Evolutionary conservation across 257 asterid genomes (phyloP).

Genomic region (Solanum clarkiae): DNA sequence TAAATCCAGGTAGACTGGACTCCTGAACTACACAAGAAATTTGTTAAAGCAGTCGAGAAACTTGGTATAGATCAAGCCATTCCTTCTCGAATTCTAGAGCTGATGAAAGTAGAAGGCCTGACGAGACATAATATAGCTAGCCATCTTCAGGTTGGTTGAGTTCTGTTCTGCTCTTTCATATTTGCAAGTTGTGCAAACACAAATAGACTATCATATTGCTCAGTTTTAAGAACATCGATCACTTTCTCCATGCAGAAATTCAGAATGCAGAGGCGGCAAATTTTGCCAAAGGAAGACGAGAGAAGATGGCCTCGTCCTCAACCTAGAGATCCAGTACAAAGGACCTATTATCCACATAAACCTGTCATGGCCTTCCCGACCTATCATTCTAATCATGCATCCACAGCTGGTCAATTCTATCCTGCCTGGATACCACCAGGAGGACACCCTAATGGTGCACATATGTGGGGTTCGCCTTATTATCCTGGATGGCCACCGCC

Average conservation of each 20-base stretch:
- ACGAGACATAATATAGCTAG: slow-evolving; percentile 44
- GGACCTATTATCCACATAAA: slow-evolving; percentile 15
- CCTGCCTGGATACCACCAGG: slow-evolving; percentile 28
- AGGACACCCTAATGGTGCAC: slow-evolving; percentile 17
- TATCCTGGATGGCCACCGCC: slow-evolving; percentile 29
- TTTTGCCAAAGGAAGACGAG: slow-evolving; percentile 29
- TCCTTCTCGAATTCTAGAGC: slow-evolving; percentile 42
- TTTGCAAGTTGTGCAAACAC: neutral
- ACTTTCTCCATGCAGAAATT: slow-evolving; percentile 23
- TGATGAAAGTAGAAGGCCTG: slow-evolving; percentile 44
- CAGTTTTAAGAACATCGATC: neutral
- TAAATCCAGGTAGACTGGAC: slow-evolving; percentile 39
- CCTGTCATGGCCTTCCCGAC: slow-evolving; percentile 34
- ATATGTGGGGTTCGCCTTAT: slow-evolving; percentile 25
- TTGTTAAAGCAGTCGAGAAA: slow-evolving; percentile 38
- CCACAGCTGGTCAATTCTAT: slow-evolving; percentile 18
- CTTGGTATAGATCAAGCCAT: slow-evolving; percentile 47
- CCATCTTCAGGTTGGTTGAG: slow-evolving; percentile 34
- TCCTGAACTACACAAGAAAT: slow-evolving; percentile 37
- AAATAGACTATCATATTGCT: neutral
- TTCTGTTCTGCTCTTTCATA: neutral
- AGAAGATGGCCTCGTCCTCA: slow-evolving; percentile 24
- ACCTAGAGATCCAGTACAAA: slow-evolving; percentile 16
- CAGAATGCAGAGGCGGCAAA: slow-evolving; percentile 32
- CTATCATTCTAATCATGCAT: slow-evolving; percentile 14